phyloP scores from a whole-genome alignment of 1,284 basidiomycete genomes.

The Caloboletus firmus region DNA sequence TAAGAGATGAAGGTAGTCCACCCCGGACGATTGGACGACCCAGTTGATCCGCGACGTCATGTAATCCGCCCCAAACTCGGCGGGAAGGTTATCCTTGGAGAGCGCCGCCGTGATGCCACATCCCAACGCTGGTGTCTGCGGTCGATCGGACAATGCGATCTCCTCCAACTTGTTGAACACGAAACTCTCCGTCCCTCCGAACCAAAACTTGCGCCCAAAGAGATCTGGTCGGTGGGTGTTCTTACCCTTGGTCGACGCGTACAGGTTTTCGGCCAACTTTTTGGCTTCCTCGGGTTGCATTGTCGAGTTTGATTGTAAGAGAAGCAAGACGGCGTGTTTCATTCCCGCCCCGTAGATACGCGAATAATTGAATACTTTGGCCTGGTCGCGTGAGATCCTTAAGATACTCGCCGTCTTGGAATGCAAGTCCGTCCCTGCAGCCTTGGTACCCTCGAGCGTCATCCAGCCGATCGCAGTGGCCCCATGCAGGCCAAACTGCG shows the following conservation, averaged over 20 bases:
- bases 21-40: conserved; percentile 98
- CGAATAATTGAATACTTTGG: conserved; percentile 99
- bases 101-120: conserved; percentile 94
- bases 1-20: conserved; percentile 96
- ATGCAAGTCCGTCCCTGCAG: conserved; percentile 93
- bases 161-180: conserved; percentile 99
- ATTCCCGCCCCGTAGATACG: conserved; percentile 98
- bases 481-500: conserved; percentile 96
- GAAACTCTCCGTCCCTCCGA: conserved; percentile 94
- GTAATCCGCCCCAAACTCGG: conserved; percentile 79
- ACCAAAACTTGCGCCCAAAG: conserved; percentile 89
- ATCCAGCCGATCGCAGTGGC: conserved; percentile 99
- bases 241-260: conserved; percentile 92
- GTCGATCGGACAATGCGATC: conserved; percentile 86
- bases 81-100: conserved; percentile 84
- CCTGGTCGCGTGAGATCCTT: conserved; percentile 91
- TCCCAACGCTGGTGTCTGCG: conserved; percentile 89
- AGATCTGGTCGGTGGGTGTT: conserved; percentile 72
- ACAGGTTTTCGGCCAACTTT: conserved; percentile 82
- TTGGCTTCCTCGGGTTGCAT: conserved; percentile 82
- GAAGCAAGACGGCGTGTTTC: conserved; percentile 87
- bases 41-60: conserved; percentile 98
- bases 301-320: conserved; percentile 83
- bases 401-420: conserved; percentile 96
- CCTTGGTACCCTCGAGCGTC: conserved; percentile 99